These are phyloP conservation scores for Plasmodium malariae DNA, from an alignment of 169 alveolate species.

Conservation along the genomic window DNA sequence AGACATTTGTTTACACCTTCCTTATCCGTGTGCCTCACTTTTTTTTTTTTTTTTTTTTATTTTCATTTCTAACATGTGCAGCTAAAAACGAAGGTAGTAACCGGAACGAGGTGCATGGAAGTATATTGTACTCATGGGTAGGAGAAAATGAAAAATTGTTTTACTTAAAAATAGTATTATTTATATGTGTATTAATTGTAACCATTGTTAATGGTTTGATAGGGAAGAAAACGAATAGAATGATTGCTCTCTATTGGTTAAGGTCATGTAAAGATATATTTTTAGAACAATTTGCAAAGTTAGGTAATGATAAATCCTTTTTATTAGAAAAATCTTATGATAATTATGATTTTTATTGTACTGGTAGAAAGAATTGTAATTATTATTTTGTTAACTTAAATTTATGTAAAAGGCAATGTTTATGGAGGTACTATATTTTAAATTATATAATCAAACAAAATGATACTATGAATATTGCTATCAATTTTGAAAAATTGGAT, in stretches of 20 bases:
- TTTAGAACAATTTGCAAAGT: constrained; percentile 42
- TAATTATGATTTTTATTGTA: constrained; percentile 50
- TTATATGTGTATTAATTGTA: constrained; percentile 11
- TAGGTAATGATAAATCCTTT: constrained; percentile 73
- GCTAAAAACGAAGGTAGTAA: neutral
- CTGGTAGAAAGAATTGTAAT: constrained; percentile 73
- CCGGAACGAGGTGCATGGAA: no score
- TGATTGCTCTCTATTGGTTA: constrained; percentile 66
- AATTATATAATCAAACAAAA: constrained; percentile 39
- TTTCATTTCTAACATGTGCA: neutral
- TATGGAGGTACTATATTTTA: constrained; percentile 67
- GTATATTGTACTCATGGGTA: constrained; percentile 16
- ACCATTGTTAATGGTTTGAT: constrained; percentile 37
- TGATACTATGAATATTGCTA: constrained; percentile 48
- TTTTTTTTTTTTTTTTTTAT: neutral
- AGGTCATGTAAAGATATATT: constrained; percentile 66
- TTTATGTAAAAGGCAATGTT: constrained; percentile 56
- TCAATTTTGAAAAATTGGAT: constrained; percentile 51
- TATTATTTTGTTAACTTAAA: constrained; percentile 52
- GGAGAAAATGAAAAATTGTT: constrained; percentile 67
- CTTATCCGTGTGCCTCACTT: neutral
- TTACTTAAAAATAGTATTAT: constrained; percentile 20
- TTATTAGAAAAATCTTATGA: constrained; percentile 69
- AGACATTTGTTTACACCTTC: neutral
- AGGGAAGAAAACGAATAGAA: constrained; percentile 42